These are phyloP conservation scores for Hyaloperonospora brassicae DNA, from an alignment of 352 stramenopile species.

Conservation along the genomic window DNA sequence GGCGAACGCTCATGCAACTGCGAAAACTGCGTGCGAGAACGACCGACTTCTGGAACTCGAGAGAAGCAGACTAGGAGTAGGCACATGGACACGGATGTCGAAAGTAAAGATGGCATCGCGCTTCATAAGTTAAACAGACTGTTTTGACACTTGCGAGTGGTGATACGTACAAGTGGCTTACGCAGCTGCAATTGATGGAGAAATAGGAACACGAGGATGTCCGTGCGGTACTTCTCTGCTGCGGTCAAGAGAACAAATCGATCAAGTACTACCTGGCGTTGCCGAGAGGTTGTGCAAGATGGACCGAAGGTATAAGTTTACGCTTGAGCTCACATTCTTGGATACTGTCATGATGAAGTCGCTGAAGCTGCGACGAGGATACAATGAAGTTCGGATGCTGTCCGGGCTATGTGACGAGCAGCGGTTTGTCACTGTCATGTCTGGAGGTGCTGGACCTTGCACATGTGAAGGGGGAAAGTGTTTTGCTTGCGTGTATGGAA, in stretches of 20 bases:
- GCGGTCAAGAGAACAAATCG: slow-evolving; percentile 79
- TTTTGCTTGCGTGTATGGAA: slow-evolving; percentile 87
- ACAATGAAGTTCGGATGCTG: slow-evolving; percentile 86
- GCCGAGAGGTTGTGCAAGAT: slow-evolving; percentile 90
- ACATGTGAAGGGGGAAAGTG: slow-evolving; percentile 68
- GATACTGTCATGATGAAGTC: slow-evolving; percentile 91
- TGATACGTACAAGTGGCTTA: slow-evolving; percentile 80
- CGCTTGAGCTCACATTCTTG: slow-evolving; percentile 94
- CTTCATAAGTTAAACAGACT: slow-evolving; percentile 93
- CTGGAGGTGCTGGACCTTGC: slow-evolving; percentile 92
- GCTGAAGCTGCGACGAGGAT: slow-evolving; percentile 80
- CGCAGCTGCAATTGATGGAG: slow-evolving; percentile 85
- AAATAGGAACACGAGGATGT: slow-evolving; percentile 92
- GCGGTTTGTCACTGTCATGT: slow-evolving; percentile 67
- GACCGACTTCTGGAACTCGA: slow-evolving; percentile 83
- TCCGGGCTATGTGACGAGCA: slow-evolving; percentile 59
- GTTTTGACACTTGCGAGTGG: slow-evolving; percentile 93
- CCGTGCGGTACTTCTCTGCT: slow-evolving; percentile 92
- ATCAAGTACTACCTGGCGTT: slow-evolving; percentile 95
- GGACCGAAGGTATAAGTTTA: slow-evolving; percentile 93
- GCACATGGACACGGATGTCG: slow-evolving; percentile 95
- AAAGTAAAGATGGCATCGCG: slow-evolving; percentile 93
- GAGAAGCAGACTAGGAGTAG: slow-evolving; percentile 64
- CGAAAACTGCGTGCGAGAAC: slow-evolving; percentile 26
- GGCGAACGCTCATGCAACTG: slow-evolving; percentile 10